Evolutionary conservation across 177 flowering plant species (phyloP), one percentile per base, ranked within the genome.

Genomic region (Tripterygium wilfordii): DNA sequence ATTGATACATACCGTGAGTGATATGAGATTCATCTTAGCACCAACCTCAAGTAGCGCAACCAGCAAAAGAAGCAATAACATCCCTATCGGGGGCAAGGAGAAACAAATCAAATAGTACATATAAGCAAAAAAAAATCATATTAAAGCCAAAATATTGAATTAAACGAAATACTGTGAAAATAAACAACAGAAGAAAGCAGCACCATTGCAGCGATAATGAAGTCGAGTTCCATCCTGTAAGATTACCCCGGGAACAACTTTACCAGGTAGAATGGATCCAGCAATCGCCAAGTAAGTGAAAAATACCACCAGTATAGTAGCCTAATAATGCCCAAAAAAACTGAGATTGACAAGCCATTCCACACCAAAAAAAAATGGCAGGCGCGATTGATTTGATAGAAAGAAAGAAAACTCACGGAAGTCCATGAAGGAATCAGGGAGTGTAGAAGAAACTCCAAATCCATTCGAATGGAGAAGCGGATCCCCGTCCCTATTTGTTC

Each of bases 171-270:
- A n/a, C n/a, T n/a, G n/a, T n/a, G n/a, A n/a, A n/a, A n/a, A n/a
- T n/a, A n/a, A n/a, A n/a, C n/a, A n/a, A n/a, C n/a, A n/a, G n/a
- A n/a, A n/a, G n/a, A n/a, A n/a, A n/a, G n/a, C n/a, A n/a, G n/a
- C n/a, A 80, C 95, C 97, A 57, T 90, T 89, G 82, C 97, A 89
- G 18, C 83, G 75, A 60, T 90, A 90, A 37, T 68, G 64, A 35
- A 87, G 79, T 15, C 88, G 80, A 45, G 82, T 58, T 22, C 85
- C 85, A 49, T 90, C 96, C 0, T 77, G 40, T 9, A 87, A 63
- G 13, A 53, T 48, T 5, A 56, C 94, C 10, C 97, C 96, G 1
- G 80, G 82, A 55, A 84, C 68, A 45, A 76, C 35, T 69, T 70
- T 90, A 0, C 91, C 96, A 13, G 91, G 94, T 4, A 87, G 51